Base-by-base conservation (phyloP, 2,329 filamentous ascomycete genomes). In the Dothistroma septosporum region DNA sequence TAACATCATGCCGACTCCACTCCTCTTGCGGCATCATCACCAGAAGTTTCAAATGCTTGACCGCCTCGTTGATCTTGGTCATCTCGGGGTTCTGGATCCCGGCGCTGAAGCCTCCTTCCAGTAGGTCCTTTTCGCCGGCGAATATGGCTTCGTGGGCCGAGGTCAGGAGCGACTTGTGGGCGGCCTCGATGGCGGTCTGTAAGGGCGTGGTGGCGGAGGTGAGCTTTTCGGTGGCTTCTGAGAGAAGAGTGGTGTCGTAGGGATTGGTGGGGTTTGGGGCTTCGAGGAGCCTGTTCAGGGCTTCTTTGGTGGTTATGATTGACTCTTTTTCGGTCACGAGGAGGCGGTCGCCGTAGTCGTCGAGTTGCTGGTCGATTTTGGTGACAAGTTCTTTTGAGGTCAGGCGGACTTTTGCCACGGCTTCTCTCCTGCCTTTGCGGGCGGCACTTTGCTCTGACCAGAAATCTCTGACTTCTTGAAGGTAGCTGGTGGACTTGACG, bases 141-240 rank as follows among this genome's bases (percentile, higher is more conserved):
- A 75, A 74, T 52, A 75, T 73, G 19, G 71, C 72, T 52, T 74
- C 72, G 53, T 75, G 74, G 1, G 74, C 73, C 8, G 72, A 60
- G 19, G 66, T 69, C 55, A 74, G 55, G 10, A 74, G 64, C 0
- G 66, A 35, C 37, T 73, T 72, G 22, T 72, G 67, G 1, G 69
- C 66, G 14, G 68, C 63, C 11, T 64, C 59, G 9, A 70, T 63
- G 11, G 65, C 61, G 8, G 65, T 53, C 1, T 61, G 64, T 47
- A 75, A 62, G 9, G 72, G 71, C 11, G 61, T 58, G 12, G 65
- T 56, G 7, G 59, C 63, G 49, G 66, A 54, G 32, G 67, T 64
- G 10, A 74, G 61, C 24, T 58, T 59, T 3, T 55, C 54, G 14
- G 62, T 63, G 14, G 58, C 63, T 16, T 68, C 61, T 19, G 67